Evolutionary conservation across 352 stramenopile species (phyloP), one percentile per base, ranked within the genome.

Genomic region (Phytopythium oedochilum): DNA sequence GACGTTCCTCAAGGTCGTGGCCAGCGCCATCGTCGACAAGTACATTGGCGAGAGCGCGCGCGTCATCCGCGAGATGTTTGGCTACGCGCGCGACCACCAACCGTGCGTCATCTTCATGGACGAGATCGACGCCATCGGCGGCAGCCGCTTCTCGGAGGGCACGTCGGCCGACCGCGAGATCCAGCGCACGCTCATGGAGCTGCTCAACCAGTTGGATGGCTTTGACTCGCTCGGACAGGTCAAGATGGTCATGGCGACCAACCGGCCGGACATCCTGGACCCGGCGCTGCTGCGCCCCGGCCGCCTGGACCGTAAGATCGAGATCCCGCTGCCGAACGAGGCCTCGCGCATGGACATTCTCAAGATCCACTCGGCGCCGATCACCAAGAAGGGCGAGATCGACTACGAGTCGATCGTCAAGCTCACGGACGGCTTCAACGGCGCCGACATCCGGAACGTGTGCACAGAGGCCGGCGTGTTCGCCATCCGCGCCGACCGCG

Each of bases 61-160:
- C 63, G 96, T 99, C 61, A 99, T 99, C 68, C 96, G 97, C 55
- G 97, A 99, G 79, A 99, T 99, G 97, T 99, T 99, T 60, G 87
- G 96, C 77, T 88, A 97, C 75, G 83, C 93, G 15, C 86, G 91
- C 46, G 96, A 99, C 71, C 97, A 99, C 71, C 90, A 99, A 81
- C 97, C 97, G 38, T 99, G 96, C 61, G 97, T 99, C 55, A 99
- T 99, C 73, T 99, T 99, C 68, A 99, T 99, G 95, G 98, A 99
- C 75, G 98, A 99, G 67, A 98, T 99, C 71, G 97, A 99, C 82
- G 97, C 97, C 25, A 99, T 99, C 66, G 97, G 97, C 66, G 97
- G 97, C 60, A 98, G 87, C 47, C 94, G 97, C 35, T 99, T 98
- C 69, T 98, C 88, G 42, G 96, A 99, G 70, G 97, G 97, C 55